These are phyloP conservation scores for Corymbia maculata DNA, from an alignment of 345 rosid species.

Conservation along the genomic window DNA sequence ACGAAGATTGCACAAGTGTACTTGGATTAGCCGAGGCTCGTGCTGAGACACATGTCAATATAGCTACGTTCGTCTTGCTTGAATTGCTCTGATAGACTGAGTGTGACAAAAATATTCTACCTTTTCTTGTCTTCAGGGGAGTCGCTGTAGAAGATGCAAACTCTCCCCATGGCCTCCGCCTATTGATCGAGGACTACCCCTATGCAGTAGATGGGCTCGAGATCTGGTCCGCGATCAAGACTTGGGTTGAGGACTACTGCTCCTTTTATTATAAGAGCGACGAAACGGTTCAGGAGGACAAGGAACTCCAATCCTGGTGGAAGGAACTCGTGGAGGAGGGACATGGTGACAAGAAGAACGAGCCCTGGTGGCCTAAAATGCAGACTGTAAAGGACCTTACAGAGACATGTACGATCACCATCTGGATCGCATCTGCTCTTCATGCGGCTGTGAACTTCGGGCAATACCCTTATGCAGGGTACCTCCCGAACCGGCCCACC, in stretches of 20 bases:
- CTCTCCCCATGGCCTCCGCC: background rate
- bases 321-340: constrained; percentile 24
- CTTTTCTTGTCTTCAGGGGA: background rate
- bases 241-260: constrained; percentile 29
- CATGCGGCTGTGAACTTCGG: constrained; percentile 11
- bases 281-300: constrained; percentile 7
- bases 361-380: constrained; percentile 29
- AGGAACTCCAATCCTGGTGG: constrained; percentile 41
- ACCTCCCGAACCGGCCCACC: constrained; percentile 2
- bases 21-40: background rate
- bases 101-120: background rate
- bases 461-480: constrained; percentile 6
- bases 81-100: background rate
- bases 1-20: background rate
- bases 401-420: background rate
- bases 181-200: constrained; percentile 19
- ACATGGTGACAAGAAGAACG: constrained; percentile 30
- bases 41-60: background rate
- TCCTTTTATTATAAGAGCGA: constrained; percentile 17
- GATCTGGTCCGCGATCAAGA: constrained; percentile 28
- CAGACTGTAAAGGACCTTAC: background rate
- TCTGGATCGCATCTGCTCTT: constrained; percentile 2
- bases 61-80: background rate
- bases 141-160: background rate
- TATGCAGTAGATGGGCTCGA: constrained; percentile 34